phyloP scores from a whole-genome alignment of 129 eudicot genomes.

The Escallonia herrerae region DNA sequence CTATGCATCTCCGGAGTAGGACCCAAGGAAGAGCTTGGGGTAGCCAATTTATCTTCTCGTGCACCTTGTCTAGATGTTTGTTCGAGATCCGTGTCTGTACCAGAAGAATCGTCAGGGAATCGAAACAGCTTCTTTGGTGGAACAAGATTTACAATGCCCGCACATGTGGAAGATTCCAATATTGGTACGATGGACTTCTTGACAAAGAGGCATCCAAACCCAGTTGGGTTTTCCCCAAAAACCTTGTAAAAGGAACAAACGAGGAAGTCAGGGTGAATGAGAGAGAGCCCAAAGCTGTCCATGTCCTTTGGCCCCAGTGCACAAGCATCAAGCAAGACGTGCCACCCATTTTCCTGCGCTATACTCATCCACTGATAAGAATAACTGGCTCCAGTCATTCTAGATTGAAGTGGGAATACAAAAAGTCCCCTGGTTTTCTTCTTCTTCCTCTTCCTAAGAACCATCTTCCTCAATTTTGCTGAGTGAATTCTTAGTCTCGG shows the following conservation, averaged over 20 bases:
- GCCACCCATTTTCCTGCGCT: constrained; percentile 93
- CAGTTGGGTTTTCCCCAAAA: constrained; percentile 86
- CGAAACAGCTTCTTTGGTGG: constrained; percentile 32
- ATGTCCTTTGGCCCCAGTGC: constrained; percentile 88
- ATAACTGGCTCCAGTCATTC: constrained; percentile 67
- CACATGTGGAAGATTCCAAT: constrained; percentile 37
- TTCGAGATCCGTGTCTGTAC: constrained; percentile 44
- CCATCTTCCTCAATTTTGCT: constrained; percentile 40
- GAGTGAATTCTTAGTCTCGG: constrained; percentile 62
- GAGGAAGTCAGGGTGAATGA: constrained; percentile 70
- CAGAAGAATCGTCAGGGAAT: constrained; percentile 39
- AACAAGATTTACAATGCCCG: constrained; percentile 50
- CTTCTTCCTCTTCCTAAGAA: constrained; percentile 45
- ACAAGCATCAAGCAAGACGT: constrained; percentile 84
- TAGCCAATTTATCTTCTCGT: constrained; percentile 7
- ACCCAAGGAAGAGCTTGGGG: constrained; percentile 11
- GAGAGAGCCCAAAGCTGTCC: constrained; percentile 82
- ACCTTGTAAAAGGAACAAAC: constrained; percentile 87
- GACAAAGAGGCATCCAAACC: constrained; percentile 77
- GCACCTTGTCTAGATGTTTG: background rate
- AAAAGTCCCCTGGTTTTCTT: constrained; percentile 52
- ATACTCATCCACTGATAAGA: constrained; percentile 87
- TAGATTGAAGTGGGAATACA: constrained; percentile 76
- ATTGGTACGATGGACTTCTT: constrained; percentile 53
- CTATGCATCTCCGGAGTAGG: constrained; percentile 1